Evolutionary conservation across 371 early-diverging fungal genomes (phyloP).

Genomic region (Mucor plumbeus): DNA sequence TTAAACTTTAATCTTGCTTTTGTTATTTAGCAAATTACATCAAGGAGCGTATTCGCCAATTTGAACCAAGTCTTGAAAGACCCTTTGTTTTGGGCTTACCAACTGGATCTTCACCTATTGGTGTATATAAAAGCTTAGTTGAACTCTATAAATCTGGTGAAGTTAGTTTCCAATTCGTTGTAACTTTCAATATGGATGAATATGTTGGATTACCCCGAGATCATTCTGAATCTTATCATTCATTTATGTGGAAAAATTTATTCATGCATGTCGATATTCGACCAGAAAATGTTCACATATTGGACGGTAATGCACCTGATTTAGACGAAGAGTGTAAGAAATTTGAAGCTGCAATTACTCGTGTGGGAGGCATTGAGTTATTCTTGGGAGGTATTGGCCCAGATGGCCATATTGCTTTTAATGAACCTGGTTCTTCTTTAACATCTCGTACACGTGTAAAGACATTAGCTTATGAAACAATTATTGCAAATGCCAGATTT

Average conservation of each 20-base stretch:
- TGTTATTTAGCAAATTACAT: conserved; percentile 26
- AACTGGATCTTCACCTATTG: conserved; percentile 81
- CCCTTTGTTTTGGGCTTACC: conserved; percentile 88
- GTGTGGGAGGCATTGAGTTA: conserved; percentile 62
- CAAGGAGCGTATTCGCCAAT: conserved; percentile 72
- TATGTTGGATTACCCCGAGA: conserved; percentile 68
- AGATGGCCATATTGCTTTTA: conserved; percentile 92
- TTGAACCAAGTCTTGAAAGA: conserved; percentile 72
- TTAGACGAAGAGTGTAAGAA: conserved; percentile 78
- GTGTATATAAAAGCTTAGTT: conserved; percentile 66
- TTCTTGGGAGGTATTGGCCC: conserved; percentile 71
- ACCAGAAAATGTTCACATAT: conserved; percentile 80
- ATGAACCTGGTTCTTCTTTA: conserved; percentile 86
- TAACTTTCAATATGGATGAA: conserved; percentile 71
- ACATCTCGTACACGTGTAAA: conserved; percentile 84
- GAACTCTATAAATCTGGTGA: conserved; percentile 54
- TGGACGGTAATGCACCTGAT: conserved; percentile 82
- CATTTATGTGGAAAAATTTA: conserved; percentile 86
- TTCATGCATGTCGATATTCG: conserved; percentile 83
- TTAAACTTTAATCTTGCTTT: not conserved
- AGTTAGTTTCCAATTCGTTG: conserved; percentile 64
- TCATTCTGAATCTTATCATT: conserved; percentile 86
- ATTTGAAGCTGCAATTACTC: conserved; percentile 77
- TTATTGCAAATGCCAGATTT: conserved; percentile 86
- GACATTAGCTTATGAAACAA: conserved; percentile 88